A percentile compares a stretch with the other conserved stretches of the same genome.
Evolutionary conservation across 2,329 filamentous ascomycete genomes (phyloP).

Genomic region (Emergomyces africanus): DNA sequence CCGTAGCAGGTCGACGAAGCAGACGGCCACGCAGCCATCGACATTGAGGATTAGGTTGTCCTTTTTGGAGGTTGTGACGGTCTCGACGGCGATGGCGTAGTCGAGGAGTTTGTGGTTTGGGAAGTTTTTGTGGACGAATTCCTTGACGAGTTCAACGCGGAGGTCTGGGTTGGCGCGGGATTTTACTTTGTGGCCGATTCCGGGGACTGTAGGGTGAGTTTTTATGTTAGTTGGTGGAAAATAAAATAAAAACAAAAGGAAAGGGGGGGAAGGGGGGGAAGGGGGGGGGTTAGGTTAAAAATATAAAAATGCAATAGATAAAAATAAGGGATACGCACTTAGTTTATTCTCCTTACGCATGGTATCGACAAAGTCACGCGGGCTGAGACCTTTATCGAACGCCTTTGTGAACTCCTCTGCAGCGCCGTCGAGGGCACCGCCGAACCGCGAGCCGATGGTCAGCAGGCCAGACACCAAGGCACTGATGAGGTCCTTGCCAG

Average conservation of each 20-base stretch:
- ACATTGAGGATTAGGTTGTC: slow-evolving; percentile 99
- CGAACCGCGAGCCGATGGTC: slow-evolving; percentile 95
- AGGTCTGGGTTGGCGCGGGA: slow-evolving; percentile 99
- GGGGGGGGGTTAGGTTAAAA: too few species aligned
- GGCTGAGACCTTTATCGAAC: slow-evolving; percentile 94
- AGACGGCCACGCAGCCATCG: slow-evolving; percentile 93
- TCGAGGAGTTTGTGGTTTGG: slow-evolving; percentile 96
- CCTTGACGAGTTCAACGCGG: slow-evolving; percentile 98
- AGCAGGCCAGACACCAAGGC: slow-evolving; percentile 91
- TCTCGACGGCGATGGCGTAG: slow-evolving; percentile 95
- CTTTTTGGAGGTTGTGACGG: slow-evolving; percentile 98
- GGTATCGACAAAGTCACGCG: slow-evolving; percentile 95
- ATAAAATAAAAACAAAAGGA: too few species aligned
- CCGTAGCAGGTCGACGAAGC: slow-evolving; percentile 94
- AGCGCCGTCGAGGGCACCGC: slow-evolving; percentile 94
- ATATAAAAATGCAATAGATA: too few species aligned
- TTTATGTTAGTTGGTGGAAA: slow-evolving; percentile 16
- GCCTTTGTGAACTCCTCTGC: slow-evolving; percentile 98
- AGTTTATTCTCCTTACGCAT: slow-evolving; percentile 99
- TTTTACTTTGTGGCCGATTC: slow-evolving; percentile 99
- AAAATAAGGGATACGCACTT: slow-evolving; percentile 34
- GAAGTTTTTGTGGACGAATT: slow-evolving; percentile 97
- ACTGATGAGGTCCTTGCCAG: slow-evolving; percentile 95
- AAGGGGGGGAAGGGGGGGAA: too few species aligned
- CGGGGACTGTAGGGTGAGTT: slow-evolving; percentile 58